phyloP scores from a whole-genome alignment of 495 filamentous ascomycete species.

The Xylaria bambusicola region DNA sequence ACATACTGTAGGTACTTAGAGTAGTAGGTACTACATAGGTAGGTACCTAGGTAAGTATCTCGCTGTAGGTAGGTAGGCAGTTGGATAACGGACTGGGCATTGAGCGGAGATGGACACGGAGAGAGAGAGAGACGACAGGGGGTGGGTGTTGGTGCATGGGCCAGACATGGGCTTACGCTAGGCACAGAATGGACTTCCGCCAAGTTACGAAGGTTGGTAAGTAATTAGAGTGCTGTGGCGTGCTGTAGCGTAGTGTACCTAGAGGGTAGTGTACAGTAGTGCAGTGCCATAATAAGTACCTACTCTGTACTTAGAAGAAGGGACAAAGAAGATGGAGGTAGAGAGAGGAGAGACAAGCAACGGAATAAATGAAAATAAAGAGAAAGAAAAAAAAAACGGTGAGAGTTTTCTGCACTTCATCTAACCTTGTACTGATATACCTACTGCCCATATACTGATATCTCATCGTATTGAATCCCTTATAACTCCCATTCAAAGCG shows the following conservation, averaged over 20 bases:
- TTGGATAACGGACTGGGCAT: background rate
- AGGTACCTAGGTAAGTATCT: background rate
- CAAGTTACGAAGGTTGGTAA: too few species aligned
- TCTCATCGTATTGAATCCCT: too few species aligned
- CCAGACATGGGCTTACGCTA: background rate
- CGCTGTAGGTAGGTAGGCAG: background rate
- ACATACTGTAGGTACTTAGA: too few species aligned
- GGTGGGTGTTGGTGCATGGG: background rate
- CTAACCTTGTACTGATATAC: too few species aligned
- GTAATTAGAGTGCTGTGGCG: too few species aligned
- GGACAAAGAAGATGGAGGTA: background rate
- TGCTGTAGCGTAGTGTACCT: too few species aligned
- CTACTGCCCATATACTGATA: background rate
- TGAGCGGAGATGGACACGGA: background rate
- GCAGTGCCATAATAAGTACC: background rate
- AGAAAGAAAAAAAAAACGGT: too few species aligned
- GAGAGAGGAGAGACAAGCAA: background rate
- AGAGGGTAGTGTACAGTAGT: background rate
- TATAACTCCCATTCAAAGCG: too few species aligned
- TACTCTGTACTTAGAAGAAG: background rate
- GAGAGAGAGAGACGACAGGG: background rate
- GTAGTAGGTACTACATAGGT: too few species aligned
- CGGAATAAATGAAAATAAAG: too few species aligned
- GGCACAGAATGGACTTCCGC: too few species aligned
- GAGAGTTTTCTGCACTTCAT: too few species aligned